Conservation (phyloP, 2,329 filamentous ascomycete genomes). For the Aspergillus eucalypticola region DNA sequence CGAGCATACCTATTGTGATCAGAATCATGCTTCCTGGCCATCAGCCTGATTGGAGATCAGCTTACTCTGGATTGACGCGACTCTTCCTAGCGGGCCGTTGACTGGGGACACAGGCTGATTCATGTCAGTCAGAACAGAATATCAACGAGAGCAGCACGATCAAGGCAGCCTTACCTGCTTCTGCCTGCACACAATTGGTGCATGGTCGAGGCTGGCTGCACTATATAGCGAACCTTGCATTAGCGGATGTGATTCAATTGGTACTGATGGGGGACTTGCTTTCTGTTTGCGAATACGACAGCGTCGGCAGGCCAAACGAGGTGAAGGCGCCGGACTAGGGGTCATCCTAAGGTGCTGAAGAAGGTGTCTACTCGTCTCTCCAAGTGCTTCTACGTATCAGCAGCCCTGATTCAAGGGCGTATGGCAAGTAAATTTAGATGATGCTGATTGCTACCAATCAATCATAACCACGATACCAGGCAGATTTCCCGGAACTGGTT, state of each 20-base stretch:
- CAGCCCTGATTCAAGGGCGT: not conserved
- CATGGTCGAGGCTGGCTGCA: slow-evolving; percentile 4
- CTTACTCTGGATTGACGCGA: slow-evolving; percentile 2
- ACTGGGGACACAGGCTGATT: slow-evolving; percentile 1
- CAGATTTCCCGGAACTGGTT: not conserved
- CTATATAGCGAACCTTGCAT: not conserved
- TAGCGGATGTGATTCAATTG: not conserved
- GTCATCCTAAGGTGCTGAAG: not conserved
- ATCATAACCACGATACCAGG: not conserved
- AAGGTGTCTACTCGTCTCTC: too few species aligned
- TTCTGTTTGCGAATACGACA: slow-evolving; percentile 6
- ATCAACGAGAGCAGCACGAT: too few species aligned
- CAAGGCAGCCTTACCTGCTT: not conserved
- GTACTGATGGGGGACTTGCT: not conserved
- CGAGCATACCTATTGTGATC: not conserved
- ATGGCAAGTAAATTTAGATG: not conserved
- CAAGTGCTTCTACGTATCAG: not conserved
- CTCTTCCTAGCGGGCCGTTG: not conserved
- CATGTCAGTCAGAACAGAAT: not conserved
- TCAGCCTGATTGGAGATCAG: too few species aligned
- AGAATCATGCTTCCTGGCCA: not conserved
- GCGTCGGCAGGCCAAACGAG: slow-evolving; percentile 1
- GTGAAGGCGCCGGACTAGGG: not conserved
- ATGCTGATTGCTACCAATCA: not conserved
- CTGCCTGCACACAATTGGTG: slow-evolving; percentile 2